Evolutionary conservation across 2,329 filamentous ascomycete genomes (phyloP), one percentile per base, ranked within the genome.

Genomic region (Fusarium chaquense): DNA sequence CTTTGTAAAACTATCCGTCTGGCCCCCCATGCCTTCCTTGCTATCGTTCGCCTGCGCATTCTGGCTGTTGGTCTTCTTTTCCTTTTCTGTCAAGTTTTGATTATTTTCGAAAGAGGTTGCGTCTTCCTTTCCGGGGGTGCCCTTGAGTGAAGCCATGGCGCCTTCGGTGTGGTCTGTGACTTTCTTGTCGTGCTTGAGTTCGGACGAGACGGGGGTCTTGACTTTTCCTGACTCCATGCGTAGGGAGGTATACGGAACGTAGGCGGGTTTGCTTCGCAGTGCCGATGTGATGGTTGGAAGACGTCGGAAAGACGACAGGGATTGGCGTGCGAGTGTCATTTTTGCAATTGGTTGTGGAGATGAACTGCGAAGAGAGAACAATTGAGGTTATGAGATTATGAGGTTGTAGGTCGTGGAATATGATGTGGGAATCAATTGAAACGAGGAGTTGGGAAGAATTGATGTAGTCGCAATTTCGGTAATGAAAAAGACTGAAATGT

Each of bases 141-240:
- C 49, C 43, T 68, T 68, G 9, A 68, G 13, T 6, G 65, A 68
- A n/a, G 58, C 64, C 22, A 36, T 68, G 12, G 65, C 65, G 16
- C 65, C 65, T 1, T 68, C 65, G 4, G 53, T n/a, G 5, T 64
- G 65, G 20, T 63, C 36, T 8, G 53, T 8, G 4, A 16, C 30
- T 13, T 38, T 55, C 20, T 64, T 55, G 28, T 35, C 58, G 12
- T 65, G 52, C 1, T 65, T 63, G 12, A 41, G 44, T 9, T 68
- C 45, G 16, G 59, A 43, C 3, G 65, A 51, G 2, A 59, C 53
- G 6, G 26, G 65, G 3, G 22, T 54, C 36, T 52, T 63, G 33
- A 53, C 63, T 16, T 63, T 67, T 7, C 40, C 58, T 0, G 65
- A 67, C 18, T 15, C 44, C 62, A 67, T 67, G 6, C 65, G 65